Percentiles rank a stretch among this genome's conserved stretches.
Evolutionary conservation across 2,329 filamentous ascomycete species (phyloP).

Genomic region (Lecanicillium sp.): DNA sequence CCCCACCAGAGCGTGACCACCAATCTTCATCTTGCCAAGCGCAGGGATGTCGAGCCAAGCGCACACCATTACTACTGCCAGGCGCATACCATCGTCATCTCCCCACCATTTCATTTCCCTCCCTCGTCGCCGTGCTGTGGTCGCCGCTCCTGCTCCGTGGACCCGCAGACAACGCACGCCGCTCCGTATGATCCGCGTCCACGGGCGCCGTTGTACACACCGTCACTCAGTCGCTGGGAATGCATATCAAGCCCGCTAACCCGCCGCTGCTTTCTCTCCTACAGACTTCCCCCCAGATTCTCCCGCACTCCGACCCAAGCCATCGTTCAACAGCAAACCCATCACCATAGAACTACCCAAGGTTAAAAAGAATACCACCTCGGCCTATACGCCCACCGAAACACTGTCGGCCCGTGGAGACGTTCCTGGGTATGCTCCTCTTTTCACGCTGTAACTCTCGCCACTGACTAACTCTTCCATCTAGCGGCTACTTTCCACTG

Average conservation of each 20-base stretch:
- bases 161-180: too few relatives aligned
- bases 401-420: constrained; percentile 52
- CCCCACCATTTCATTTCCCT: constrained; percentile 2
- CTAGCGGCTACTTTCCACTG: constrained; percentile 52
- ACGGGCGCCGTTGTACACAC: too few relatives aligned
- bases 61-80: too few relatives aligned
- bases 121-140: neutral
- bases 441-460: neutral
- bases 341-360: constrained; percentile 46
- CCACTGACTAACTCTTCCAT: constrained; percentile 3
- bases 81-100: too few relatives aligned
- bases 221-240: too few relatives aligned
- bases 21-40: too few relatives aligned
- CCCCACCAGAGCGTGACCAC: too few relatives aligned
- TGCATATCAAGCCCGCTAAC: neutral
- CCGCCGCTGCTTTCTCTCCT: neutral
- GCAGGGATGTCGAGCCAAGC: too few relatives aligned
- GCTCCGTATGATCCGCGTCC: too few relatives aligned
- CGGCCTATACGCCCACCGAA: constrained; percentile 35
- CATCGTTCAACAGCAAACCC: constrained; percentile 29
- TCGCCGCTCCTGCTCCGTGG: neutral
- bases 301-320: constrained; percentile 14
- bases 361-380: constrained; percentile 29
- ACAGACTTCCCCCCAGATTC: constrained; percentile 8
- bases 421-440: constrained; percentile 44